A percentile compares a stretch with the other conserved stretches of the same genome.
These are phyloP conservation scores for Glomus cerebriforme DNA, from an alignment of 192 early-diverging fungal species.

Conservation along the genomic window DNA sequence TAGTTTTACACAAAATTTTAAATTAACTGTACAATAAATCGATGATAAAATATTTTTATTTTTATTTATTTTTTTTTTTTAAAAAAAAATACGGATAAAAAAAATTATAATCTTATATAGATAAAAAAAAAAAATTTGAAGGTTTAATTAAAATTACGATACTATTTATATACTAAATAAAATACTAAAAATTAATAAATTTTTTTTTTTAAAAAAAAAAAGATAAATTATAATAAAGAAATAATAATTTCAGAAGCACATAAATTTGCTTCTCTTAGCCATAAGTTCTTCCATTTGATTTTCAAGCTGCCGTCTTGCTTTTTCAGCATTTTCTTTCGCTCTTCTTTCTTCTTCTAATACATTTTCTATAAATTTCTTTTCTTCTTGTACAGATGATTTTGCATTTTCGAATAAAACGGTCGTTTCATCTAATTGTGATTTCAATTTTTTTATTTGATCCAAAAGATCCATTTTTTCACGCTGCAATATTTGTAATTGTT, in stretches of 20 bases:
- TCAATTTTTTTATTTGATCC: constrained; percentile 43
- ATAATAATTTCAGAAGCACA: constrained; percentile 49
- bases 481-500: constrained; percentile 41
- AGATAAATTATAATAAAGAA: too few species aligned
- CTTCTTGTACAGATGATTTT: constrained; percentile 36
- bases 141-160: too few species aligned
- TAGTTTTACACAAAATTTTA: too few species aligned
- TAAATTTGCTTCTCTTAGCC: constrained; percentile 59
- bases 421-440: constrained; percentile 39
- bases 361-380: constrained; percentile 42
- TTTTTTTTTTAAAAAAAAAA: too few species aligned
- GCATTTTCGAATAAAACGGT: constrained; percentile 33
- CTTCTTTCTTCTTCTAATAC: constrained; percentile 45
- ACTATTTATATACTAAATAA: too few species aligned
- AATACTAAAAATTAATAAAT: too few species aligned
- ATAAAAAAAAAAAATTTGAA: too few species aligned
- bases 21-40: too few species aligned
- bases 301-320: constrained; percentile 51
- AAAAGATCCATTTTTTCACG: constrained; percentile 40
- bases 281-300: constrained; percentile 61
- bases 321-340: constrained; percentile 56
- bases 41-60: too few species aligned
- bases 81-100: too few species aligned
- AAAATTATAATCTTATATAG: too few species aligned
- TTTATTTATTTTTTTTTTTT: too few species aligned